Conservation (phyloP, 192 early-diverging fungal species). For the Gaertneriomyces semiglobifer region DNA sequence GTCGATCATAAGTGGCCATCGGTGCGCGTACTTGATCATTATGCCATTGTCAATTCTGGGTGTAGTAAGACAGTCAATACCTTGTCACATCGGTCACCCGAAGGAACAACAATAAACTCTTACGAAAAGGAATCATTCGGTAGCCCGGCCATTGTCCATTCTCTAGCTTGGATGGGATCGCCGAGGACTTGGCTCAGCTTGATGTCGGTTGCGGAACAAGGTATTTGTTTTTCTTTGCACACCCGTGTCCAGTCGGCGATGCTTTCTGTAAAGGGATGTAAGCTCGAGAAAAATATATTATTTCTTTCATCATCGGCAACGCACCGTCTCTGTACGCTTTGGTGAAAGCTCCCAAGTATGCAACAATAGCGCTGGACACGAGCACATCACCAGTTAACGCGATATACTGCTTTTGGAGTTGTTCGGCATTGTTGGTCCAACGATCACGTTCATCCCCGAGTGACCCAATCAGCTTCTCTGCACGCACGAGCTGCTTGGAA, state of each 20-base stretch:
- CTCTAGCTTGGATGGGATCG: slow-evolving; percentile 53
- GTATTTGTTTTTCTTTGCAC: slow-evolving; percentile 47
- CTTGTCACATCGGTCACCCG: no score
- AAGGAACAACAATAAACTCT: background rate
- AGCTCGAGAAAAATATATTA: background rate
- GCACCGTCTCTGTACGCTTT: slow-evolving; percentile 51
- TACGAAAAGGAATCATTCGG: slow-evolving; percentile 59
- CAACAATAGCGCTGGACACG: slow-evolving; percentile 58
- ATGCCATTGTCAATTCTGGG: slow-evolving; percentile 55
- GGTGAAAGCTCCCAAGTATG: slow-evolving; percentile 59
- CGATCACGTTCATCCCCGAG: slow-evolving; percentile 56
- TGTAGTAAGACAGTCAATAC: background rate
- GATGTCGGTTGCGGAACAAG: slow-evolving; percentile 49
- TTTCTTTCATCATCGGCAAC: background rate
- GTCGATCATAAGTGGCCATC: slow-evolving; percentile 63
- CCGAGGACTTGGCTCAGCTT: slow-evolving; percentile 50
- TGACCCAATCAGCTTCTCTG: slow-evolving; percentile 60
- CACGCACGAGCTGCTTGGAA: slow-evolving; percentile 58
- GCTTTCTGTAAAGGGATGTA: slow-evolving; percentile 34
- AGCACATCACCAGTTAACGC: slow-evolving; percentile 58
- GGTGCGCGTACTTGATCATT: slow-evolving; percentile 52
- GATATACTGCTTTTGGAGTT: slow-evolving; percentile 48
- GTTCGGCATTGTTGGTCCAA: slow-evolving; percentile 57
- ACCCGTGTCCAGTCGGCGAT: slow-evolving; percentile 44
- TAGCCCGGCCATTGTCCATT: slow-evolving; percentile 54